These are phyloP conservation scores for Scutellaria baicalensis DNA, from an alignment of 257 asterid species.

Conservation along the genomic window DNA sequence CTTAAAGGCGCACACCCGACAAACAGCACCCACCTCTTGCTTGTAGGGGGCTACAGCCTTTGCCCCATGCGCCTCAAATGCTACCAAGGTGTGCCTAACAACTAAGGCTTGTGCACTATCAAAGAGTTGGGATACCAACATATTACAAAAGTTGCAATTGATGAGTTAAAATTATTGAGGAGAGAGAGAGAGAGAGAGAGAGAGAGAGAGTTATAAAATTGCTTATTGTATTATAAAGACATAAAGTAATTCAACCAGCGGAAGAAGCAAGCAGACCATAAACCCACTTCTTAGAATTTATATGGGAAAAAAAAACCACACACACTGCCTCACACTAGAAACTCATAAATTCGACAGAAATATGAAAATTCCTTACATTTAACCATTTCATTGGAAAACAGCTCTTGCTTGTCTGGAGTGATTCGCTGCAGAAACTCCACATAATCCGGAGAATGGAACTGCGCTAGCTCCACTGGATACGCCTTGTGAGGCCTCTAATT, in stretches of 20 bases:
- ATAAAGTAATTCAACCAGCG: not conserved
- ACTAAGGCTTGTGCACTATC: not conserved
- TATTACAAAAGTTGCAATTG: not conserved
- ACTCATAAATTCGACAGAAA: not conserved
- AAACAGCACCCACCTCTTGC: too few relatives aligned
- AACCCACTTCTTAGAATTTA: not conserved
- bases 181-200: too few relatives aligned
- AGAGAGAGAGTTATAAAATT: not conserved
- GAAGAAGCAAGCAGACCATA: not conserved
- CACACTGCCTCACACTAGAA: not conserved
- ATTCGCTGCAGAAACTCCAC: conserved; percentile 90
- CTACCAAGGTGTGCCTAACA: too few relatives aligned
- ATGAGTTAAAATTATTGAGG: not conserved
- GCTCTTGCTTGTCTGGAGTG: conserved; percentile 61
- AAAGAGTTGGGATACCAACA: not conserved
- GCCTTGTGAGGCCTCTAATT: conserved; percentile 98
- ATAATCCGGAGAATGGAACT: conserved; percentile 94
- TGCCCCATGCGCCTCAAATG: too few relatives aligned
- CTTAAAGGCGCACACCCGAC: too few relatives aligned
- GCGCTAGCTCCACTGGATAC: conserved; percentile 93
- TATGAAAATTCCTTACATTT: conserved; percentile 44
- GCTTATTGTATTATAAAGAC: not conserved
- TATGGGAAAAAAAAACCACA: too few relatives aligned
- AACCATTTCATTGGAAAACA: conserved; percentile 54
- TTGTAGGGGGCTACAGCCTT: too few relatives aligned